These are phyloP conservation scores for Lachnum nothofagi DNA, from an alignment of 2,329 filamentous ascomycete genomes.

Conservation along the genomic window DNA sequence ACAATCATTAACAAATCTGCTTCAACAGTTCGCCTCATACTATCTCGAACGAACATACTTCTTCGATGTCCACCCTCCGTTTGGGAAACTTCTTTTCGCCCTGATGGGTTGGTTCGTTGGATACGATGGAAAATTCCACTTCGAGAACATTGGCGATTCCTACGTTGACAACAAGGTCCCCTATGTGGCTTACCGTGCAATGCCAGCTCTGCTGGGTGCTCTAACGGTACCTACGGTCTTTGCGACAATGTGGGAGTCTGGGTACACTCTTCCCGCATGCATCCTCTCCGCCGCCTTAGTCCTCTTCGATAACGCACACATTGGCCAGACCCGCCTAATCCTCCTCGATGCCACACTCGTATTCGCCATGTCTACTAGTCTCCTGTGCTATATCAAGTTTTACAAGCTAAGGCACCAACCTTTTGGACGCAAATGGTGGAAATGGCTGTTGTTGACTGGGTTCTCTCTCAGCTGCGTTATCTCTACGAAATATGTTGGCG, in stretches of 20 bases:
- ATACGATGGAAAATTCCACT: conserved; percentile 94
- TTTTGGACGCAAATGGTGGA: conserved; percentile 98
- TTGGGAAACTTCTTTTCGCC: conserved; percentile 95
- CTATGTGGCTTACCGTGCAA: conserved; percentile 89
- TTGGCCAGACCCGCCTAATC: conserved; percentile 92
- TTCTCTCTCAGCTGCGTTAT: conserved; percentile 95
- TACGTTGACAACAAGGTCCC: conserved; percentile 96
- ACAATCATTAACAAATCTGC: conserved; percentile 10
- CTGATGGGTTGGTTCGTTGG: conserved; percentile 96
- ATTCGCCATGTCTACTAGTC: conserved; percentile 90
- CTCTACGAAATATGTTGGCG: conserved; percentile 94
- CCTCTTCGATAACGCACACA: conserved; percentile 94
- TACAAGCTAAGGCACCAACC: conserved; percentile 89
- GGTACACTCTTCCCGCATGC: conserved; percentile 90
- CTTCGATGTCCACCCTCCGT: conserved; percentile 98
- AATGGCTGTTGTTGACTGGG: conserved; percentile 93
- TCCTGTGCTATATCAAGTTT: conserved; percentile 93
- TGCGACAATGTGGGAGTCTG: conserved; percentile 99
- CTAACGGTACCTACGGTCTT: conserved; percentile 92
- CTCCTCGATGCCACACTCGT: conserved; percentile 91
- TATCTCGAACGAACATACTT: conserved; percentile 98
- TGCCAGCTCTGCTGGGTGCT: conserved; percentile 87
- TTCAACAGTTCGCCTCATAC: conserved; percentile 61
- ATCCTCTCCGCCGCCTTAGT: conserved; percentile 79
- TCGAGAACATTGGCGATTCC: conserved; percentile 98